Conservation (phyloP, 345 rosid species). For the Lumnitzera racemosa region DNA sequence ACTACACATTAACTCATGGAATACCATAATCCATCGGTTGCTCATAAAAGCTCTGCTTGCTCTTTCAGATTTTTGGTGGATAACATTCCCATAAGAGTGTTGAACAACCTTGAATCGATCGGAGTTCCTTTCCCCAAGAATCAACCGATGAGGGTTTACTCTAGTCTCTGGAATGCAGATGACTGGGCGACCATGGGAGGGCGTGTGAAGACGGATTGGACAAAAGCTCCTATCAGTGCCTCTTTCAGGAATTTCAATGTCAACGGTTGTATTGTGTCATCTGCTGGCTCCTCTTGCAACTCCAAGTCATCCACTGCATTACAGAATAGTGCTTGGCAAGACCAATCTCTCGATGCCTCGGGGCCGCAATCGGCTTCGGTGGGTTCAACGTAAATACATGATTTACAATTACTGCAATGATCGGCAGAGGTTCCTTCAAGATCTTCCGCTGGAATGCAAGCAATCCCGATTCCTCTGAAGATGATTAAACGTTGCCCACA, state of each 20-base stretch:
- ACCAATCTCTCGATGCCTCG: slow-evolving; percentile 25
- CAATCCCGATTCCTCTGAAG: not conserved
- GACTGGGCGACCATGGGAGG: too few relatives aligned
- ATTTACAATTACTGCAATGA: slow-evolving; percentile 50
- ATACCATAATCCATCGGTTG: too few relatives aligned
- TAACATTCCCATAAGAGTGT: slow-evolving; percentile 30
- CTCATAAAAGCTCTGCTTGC: too few relatives aligned
- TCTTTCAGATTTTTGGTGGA: slow-evolving; percentile 41
- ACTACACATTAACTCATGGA: too few relatives aligned
- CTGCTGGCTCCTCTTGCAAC: slow-evolving; percentile 27
- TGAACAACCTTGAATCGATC: slow-evolving; percentile 21
- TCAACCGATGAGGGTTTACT: slow-evolving; percentile 36
- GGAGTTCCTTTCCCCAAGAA: slow-evolving; percentile 56
- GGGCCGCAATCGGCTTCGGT: slow-evolving; percentile 25
- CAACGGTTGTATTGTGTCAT: slow-evolving; percentile 12
- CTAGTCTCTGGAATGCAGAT: slow-evolving; percentile 29
- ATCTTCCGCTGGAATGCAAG: slow-evolving; percentile 45
- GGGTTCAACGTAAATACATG: slow-evolving; percentile 56
- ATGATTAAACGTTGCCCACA: too few relatives aligned
- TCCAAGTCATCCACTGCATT: not conserved
- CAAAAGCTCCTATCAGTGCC: too few relatives aligned
- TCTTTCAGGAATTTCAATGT: too few relatives aligned
- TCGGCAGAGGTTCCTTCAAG: slow-evolving; percentile 39
- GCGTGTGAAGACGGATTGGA: too few relatives aligned
- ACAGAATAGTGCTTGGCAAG: slow-evolving; percentile 21